phyloP scores from a whole-genome alignment of 257 asterid species.

The Datura wrightii region DNA sequence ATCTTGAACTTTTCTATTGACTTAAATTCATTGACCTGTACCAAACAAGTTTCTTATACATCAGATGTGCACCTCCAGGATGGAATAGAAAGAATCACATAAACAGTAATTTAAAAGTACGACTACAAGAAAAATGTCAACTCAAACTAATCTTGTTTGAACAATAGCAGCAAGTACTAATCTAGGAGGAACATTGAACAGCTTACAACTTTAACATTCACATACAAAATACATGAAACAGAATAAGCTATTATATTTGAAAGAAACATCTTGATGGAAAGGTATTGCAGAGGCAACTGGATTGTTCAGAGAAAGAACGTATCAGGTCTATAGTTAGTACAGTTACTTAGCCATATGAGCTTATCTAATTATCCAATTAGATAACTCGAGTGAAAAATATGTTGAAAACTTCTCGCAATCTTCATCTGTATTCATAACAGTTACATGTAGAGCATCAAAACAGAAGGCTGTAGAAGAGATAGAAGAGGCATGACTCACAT shows the following conservation, averaged over 20 bases:
- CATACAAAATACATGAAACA: not conserved
- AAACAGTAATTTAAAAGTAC: not conserved
- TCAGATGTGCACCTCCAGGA: not conserved
- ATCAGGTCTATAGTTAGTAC: not conserved
- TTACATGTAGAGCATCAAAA: not conserved
- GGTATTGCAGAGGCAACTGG: not conserved
- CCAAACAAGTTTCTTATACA: slow-evolving; percentile 30
- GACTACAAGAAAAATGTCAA: not conserved
- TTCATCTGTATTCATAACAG: not conserved
- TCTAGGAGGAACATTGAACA: not conserved
- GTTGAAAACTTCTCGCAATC: not conserved
- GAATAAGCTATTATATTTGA: slow-evolving; percentile 9
- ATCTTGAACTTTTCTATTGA: slow-evolving; percentile 98
- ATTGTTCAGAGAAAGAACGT: not conserved
- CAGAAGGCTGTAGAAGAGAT: slow-evolving; percentile 1
- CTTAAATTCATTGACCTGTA: slow-evolving; percentile 90
- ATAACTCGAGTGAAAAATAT: not conserved
- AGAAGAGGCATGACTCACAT: slow-evolving; percentile 59
- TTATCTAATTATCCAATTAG: not conserved
- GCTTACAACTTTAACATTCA: not conserved
- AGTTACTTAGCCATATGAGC: not conserved
- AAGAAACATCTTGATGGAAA: not conserved
- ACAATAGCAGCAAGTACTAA: not conserved
- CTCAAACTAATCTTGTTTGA: not conserved
- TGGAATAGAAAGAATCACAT: slow-evolving; percentile 15